Base-by-base conservation (phyloP, 495 filamentous ascomycete species). In the Pyrenopolyporus hunteri region DNA sequence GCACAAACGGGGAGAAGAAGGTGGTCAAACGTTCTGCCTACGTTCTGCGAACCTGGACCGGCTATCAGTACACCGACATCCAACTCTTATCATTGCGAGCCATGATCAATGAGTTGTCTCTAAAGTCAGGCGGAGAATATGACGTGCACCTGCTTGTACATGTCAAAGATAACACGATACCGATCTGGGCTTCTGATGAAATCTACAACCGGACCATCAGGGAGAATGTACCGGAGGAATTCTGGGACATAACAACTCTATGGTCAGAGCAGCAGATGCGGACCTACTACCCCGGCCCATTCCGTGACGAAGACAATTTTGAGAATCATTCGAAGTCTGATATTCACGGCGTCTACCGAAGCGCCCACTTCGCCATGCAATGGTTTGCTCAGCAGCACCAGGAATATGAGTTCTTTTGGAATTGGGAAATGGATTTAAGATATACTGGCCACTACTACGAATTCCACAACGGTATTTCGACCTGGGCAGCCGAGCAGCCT, bases 351-450 rank as follows among this genome's bases (percentile, higher is more conserved):
- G 64, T 70, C 35, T 70, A 70, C 69, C 65, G 69, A 52, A 62
- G 63, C 10, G 63, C 69, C 5, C 63, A 71, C 36, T 68, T 79
- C 73, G 59, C 83, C 4, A 59, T 85, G 57, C 83, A 85, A 61
- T 81, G 83, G 75, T 82, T 86, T 56, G 72, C 81, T 26, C 81
- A 84, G 45, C 68, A 81, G 39, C 79, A 82, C 51, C 80, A 78
- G 44, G 81, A 85, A 51, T 86, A 84, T 59, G 83, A 86, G 63
- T 83, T 81, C 70, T 74, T 79, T 66, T 86, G 83, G 83, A 83
- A 86, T 60, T 77, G 82, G 75, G 83, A 86, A 72, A 82, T 86
- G 76, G 83, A 86, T 72, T 64, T 84, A 59, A 76, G 83, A 42
- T 82, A 83, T 68, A 76, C 73, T 22, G 83, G 83, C 42, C 79